Base-by-base conservation (phyloP, 2,329 filamentous ascomycete genomes). In the Nannizziopsis arthrosporioides region DNA sequence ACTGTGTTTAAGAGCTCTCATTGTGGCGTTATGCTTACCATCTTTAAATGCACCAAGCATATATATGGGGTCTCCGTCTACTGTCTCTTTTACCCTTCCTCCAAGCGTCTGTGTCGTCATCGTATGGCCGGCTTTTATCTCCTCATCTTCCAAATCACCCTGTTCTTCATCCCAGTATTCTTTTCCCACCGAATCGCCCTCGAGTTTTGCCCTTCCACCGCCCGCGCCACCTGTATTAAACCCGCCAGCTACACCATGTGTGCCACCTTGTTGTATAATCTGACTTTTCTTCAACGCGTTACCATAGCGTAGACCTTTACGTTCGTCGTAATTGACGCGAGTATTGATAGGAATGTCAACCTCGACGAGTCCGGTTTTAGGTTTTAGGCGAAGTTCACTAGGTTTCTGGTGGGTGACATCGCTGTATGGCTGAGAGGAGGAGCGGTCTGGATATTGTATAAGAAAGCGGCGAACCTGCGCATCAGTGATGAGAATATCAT, bases 41-140 rank as follows among this genome's bases (percentile, higher is more conserved):
- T 82, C 82, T 61, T 83, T 78, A 63, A 96, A 95, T n/a, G 88
- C 83, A 22, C 87, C 92, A 43, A 95, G 75, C 81, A 95, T 93
- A 69, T 94, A 94, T 55, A 74, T 70, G 7, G 79, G 77, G 55
- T 86, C 82, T 17, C 83, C 82, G 54, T 82, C 77, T 54, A 81
- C 79, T 2, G 80, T 72, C 36, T 79, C 75, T 10, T 81, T 74
- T 52, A 86, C 81, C 63, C 90, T 82, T 0, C 92, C 92, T 40
- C 88, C 89, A 17, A 94, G 73, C 0, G 88, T 94, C 70, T 94
- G 87, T 51, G 80, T 84, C 43, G 80, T 75, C 61, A 95, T 68
- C 3, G 93, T 62, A 59, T 57, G 66, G 47, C 63, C 79, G 73
- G 56, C 53, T 50, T 61, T 59, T 42, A 49, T 46, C 45, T 58